Base-by-base conservation (phyloP, 352 stramenopile species). In the Phytopythium ostracodes region DNA sequence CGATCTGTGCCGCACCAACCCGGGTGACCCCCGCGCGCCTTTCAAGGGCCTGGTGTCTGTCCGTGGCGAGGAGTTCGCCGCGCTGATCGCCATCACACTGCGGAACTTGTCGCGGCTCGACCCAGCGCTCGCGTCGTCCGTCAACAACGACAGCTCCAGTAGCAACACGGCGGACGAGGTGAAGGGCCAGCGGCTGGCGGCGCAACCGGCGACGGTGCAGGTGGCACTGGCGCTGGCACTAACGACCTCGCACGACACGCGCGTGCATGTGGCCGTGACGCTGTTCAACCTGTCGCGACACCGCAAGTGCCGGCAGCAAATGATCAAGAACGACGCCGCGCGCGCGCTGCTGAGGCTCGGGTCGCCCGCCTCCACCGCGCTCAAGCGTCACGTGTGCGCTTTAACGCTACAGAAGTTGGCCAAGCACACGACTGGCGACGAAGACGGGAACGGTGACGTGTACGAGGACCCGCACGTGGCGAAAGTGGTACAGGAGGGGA, bases 281-380 rank as follows among this genome's bases (percentile, higher is more conserved):
- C 59, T 94, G 24, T 72, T 88, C 64, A 94, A 89, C 66, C 66
- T 92, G 18, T 73, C 80, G 33, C 64, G 72, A 27, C 68, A 85
- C 59, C 70, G 66, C 29, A 81, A 77, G 29, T 87, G 76, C 61
- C 81, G 86, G 25, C 65, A 76, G 59, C 77, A 91, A 29, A 59
- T 94, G 29, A 78, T 92, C 67, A 86, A 87, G 66, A 66, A 90
- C 61, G 81, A 94, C 56, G 85, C 74, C n/a, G 80, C 92, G n/a
- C 89, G 88, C 59, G 73, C 76, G 38, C 66, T 92, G 18, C 62
- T 92, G 18, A 69, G 72, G 1, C 71, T 92, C 20, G 79, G 70
- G 1, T 78, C 71, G 15, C 82, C 36, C 31, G 69, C 79, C 2
- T 62, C 70, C 7, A 71, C 73, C 2, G 59, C 71, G 8, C 73